phyloP scores from a whole-genome alignment of 139 green algal species.

The Closterium sp. region DNA sequence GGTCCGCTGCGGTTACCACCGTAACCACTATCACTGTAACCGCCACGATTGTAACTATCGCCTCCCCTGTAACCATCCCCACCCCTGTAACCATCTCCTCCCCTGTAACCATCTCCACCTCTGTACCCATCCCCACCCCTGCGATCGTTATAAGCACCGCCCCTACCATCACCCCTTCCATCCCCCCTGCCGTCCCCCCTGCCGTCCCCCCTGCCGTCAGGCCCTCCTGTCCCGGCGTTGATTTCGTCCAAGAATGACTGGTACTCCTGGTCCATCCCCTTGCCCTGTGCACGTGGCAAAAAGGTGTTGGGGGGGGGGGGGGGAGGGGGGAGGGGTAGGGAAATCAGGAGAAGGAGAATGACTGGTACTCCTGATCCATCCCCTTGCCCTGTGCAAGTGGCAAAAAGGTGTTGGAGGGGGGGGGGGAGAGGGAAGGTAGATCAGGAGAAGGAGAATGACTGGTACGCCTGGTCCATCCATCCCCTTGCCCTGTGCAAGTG shows the following conservation, averaged over 20 bases:
- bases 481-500: neutral
- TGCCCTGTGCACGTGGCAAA: neutral
- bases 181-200: neutral
- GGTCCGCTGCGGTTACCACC: neutral
- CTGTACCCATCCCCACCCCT: neutral
- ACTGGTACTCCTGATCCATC: too few relatives aligned
- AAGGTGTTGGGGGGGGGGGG: neutral
- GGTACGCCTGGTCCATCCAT: conserved; percentile 12
- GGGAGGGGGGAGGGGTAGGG: too few relatives aligned
- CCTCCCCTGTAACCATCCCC: neutral
- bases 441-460: neutral
- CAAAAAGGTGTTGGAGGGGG: too few relatives aligned
- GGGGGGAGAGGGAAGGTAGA: too few relatives aligned
- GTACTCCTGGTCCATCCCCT: conserved; percentile 18
- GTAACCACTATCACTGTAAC: neutral
- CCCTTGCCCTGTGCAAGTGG: neutral
- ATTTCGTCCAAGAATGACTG: conserved; percentile 12
- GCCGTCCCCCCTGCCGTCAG: neutral
- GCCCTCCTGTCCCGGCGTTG: neutral
- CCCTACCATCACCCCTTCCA: neutral
- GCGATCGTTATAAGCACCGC: neutral
- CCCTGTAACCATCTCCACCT: neutral
- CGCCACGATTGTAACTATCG: neutral
- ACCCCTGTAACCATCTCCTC: neutral
- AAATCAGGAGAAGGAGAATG: too few relatives aligned